These are phyloP conservation scores for Aspergillus caelatus DNA, from an alignment of 2,329 filamentous ascomycete species.

Conservation along the genomic window DNA sequence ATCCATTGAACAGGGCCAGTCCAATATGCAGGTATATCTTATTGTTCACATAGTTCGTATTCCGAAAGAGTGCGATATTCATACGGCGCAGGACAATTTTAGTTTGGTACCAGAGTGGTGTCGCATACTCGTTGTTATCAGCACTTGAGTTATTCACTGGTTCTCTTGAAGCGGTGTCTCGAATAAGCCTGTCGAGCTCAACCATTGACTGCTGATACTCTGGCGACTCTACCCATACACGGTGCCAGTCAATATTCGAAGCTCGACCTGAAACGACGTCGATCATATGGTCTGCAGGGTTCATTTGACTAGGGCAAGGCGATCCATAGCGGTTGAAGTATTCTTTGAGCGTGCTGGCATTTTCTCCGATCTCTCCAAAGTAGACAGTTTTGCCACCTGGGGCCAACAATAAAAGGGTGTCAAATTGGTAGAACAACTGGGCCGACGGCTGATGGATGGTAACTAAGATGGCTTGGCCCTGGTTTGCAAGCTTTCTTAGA, in stretches of 20 bases:
- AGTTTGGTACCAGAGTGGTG: slow-evolving; percentile 64
- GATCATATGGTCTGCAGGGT: slow-evolving; percentile 64
- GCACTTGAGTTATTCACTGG: slow-evolving; percentile 26
- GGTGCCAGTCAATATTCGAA: slow-evolving; percentile 64
- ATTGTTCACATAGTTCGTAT: slow-evolving; percentile 67
- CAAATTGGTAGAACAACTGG: slow-evolving; percentile 69
- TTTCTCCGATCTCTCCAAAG: slow-evolving; percentile 68
- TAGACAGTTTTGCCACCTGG: slow-evolving; percentile 70
- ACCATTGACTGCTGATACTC: slow-evolving; percentile 59
- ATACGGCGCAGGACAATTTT: slow-evolving; percentile 67
- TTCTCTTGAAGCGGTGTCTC: slow-evolving; percentile 45
- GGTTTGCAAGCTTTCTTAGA: slow-evolving; percentile 64
- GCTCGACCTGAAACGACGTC: slow-evolving; percentile 52
- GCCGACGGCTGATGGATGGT: slow-evolving; percentile 72
- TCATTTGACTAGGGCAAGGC: slow-evolving; percentile 62
- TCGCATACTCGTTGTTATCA: slow-evolving; percentile 62
- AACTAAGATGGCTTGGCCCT: slow-evolving; percentile 69
- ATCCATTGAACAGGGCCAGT: slow-evolving; percentile 52
- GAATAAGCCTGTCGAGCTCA: slow-evolving; percentile 67
- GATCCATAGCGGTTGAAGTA: slow-evolving; percentile 69
- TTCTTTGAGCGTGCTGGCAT: slow-evolving; percentile 63
- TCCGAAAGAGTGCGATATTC: slow-evolving; percentile 67
- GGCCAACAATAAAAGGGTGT: slow-evolving; percentile 68
- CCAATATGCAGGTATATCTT: slow-evolving; percentile 61
- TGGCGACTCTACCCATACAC: slow-evolving; percentile 69